Evolutionary conservation across 192 early-diverging fungal species (phyloP).

Genomic region (Coemansia sp.): DNA sequence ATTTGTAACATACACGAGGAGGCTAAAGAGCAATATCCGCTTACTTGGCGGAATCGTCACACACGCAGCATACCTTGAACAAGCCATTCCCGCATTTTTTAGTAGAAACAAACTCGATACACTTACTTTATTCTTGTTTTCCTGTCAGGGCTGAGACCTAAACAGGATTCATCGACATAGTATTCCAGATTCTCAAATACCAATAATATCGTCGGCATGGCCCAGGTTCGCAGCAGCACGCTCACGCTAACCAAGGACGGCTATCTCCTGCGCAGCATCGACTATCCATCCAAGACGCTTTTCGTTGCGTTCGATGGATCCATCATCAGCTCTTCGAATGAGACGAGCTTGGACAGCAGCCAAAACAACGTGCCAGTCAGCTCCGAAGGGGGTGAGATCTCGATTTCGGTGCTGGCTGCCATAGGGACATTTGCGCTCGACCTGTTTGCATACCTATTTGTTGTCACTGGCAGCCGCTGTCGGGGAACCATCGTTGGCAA

Average conservation of each 20-base stretch:
- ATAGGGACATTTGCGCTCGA: constrained; percentile 38
- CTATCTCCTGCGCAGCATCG: constrained; percentile 36
- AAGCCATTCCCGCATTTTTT: no score
- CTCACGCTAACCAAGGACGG: constrained; percentile 24
- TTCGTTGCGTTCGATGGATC: constrained; percentile 27
- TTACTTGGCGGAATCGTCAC: no score
- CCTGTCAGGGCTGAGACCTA: no score
- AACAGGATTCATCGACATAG: no score
- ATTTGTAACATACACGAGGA: no score
- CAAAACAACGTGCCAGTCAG: not conserved
- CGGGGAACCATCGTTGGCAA: constrained; percentile 30
- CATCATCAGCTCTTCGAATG: constrained; percentile 1
- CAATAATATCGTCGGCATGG: not conserved
- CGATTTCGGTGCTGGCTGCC: constrained; percentile 23
- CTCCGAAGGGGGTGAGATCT: not conserved
- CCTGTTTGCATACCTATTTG: constrained; percentile 29
- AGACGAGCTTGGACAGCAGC: not conserved
- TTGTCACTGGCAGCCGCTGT: constrained; percentile 26
- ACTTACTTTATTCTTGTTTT: no score
- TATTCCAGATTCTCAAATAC: no score
- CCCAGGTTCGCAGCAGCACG: constrained; percentile 24
- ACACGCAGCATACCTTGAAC: no score
- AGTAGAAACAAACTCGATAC: no score
- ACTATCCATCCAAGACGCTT: constrained; percentile 20
- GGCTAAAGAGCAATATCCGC: no score